phyloP scores from a whole-genome alignment of 202 grass and related monocot genomes.

The Eragrostis tef region DNA sequence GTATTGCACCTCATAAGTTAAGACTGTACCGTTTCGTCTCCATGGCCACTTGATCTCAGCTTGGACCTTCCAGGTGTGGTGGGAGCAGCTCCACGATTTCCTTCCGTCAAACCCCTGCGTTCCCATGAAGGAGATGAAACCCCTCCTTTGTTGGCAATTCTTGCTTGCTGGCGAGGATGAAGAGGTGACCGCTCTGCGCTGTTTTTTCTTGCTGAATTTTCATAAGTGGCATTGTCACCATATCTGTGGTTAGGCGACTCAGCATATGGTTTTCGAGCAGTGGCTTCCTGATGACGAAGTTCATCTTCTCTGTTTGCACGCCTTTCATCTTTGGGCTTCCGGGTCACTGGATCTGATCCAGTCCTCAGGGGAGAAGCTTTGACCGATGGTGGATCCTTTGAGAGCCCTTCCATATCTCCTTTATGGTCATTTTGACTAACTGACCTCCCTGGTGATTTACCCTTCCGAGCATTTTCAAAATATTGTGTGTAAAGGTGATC shows the following conservation, averaged over 20 bases:
- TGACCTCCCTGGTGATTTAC: slow-evolving; percentile 60
- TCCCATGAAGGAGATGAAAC: slow-evolving; percentile 66
- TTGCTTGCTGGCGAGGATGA: slow-evolving; percentile 66
- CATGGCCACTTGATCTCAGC: slow-evolving; percentile 56
- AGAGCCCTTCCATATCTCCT: slow-evolving; percentile 48
- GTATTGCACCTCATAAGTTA: slow-evolving; percentile 1
- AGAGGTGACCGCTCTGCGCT: slow-evolving; percentile 58
- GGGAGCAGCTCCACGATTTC: slow-evolving; percentile 44
- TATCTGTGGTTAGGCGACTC: slow-evolving; percentile 58
- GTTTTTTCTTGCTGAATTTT: slow-evolving; percentile 40
- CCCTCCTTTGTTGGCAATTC: slow-evolving; percentile 60
- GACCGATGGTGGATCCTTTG: slow-evolving; percentile 32
- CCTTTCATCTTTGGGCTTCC: slow-evolving; percentile 52
- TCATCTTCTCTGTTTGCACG: slow-evolving; percentile 57
- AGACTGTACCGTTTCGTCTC: slow-evolving; percentile 70
- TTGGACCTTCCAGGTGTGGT: slow-evolving; percentile 63
- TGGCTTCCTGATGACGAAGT: slow-evolving; percentile 40
- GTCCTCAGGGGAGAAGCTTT: slow-evolving; percentile 47
- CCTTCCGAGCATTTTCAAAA: slow-evolving; percentile 71
- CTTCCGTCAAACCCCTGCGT: slow-evolving; percentile 57
- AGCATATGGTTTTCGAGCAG: slow-evolving; percentile 46
- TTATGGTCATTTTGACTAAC: slow-evolving; percentile 51
- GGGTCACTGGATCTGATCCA: slow-evolving; percentile 49
- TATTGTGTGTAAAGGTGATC: slow-evolving; percentile 69
- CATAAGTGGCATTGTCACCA: slow-evolving; percentile 36